Conservation (phyloP, 768 basidiomycete genomes). For the Boletus sensibilis region DNA sequence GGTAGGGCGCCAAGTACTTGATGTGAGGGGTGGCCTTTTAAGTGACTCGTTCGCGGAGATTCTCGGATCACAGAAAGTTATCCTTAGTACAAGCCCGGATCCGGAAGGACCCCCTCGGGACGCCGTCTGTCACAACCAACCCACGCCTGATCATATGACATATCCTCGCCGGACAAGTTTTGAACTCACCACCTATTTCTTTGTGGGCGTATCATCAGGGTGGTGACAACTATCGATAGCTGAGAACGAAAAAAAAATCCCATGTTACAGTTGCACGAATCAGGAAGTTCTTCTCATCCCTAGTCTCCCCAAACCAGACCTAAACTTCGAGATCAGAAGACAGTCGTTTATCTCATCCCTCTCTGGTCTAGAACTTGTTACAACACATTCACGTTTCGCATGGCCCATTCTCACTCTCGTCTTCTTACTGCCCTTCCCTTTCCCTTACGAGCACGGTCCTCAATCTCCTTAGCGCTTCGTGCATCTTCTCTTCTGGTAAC, state of each 20-base stretch:
- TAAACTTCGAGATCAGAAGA: too few relatives aligned
- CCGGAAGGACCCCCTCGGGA: too few relatives aligned
- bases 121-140: background rate
- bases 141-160: background rate
- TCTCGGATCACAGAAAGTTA: too few relatives aligned
- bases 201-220: background rate
- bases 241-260: too few relatives aligned
- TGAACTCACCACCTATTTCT: too few relatives aligned
- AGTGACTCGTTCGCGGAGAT: background rate
- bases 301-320: too few relatives aligned
- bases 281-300: too few relatives aligned
- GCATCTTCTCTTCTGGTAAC: constrained; percentile 57
- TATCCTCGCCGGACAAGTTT: background rate
- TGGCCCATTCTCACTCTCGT: background rate
- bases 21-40: background rate
- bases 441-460: constrained; percentile 31
- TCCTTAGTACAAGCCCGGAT: too few relatives aligned
- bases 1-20: background rate
- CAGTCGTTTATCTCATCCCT: too few relatives aligned
- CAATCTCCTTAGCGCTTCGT: constrained; percentile 64
- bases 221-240: background rate
- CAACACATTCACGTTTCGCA: background rate
- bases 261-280: too few relatives aligned
- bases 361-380: background rate
- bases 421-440: background rate